Base-by-base conservation (phyloP, 1,284 basidiomycete genomes). In the Boletus smithii region DNA sequence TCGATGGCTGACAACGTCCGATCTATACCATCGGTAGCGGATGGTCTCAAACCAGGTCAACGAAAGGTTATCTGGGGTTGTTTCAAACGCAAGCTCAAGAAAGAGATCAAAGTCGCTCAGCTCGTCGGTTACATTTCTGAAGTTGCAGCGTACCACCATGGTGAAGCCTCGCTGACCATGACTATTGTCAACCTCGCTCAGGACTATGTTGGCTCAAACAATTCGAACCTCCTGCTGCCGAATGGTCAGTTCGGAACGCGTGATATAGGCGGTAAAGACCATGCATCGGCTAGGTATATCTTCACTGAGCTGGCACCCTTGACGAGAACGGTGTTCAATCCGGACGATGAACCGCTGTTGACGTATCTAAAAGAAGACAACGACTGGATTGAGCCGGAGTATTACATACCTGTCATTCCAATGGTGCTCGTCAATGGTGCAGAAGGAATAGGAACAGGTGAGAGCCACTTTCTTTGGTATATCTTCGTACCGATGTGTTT, bases 1-100 rank as follows among this genome's bases (percentile, higher is more conserved):
- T 99, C 95, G 3, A 98, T 99, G 93, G 97, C 97, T 4, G 97
- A 99, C 67, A 97, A 97, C 60, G 81, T 98, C 59, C 91, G 93
- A 60, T 95, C 95, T 16, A 95, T 99, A 58, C 91, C 97, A 16
- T 93, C 90, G 1, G 81, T 93, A 13, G 85, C 88, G 5, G 97
- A 99, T 65, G 97, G 97, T 29, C 75, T 99, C 55, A 99, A 99
- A 70, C 97, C 97, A n/a, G 95, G 95, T 69, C 97, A 99, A 66
- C 80, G 97, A 46, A 99, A 99, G 69, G 91, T 99, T 46, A 80
- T 99, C 29, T 99, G 91, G 79, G 90, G 79, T 58, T 94, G 90
- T 69, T 99, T 98, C 79, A 95, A 92, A 72, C 83, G 91, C 53
- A 97, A 97, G 56, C 72, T 97, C 54, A 91, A 87, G 71, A 84